Base-by-base conservation (phyloP, 2,329 filamentous ascomycete genomes). In the Neonectria ditissima region DNA sequence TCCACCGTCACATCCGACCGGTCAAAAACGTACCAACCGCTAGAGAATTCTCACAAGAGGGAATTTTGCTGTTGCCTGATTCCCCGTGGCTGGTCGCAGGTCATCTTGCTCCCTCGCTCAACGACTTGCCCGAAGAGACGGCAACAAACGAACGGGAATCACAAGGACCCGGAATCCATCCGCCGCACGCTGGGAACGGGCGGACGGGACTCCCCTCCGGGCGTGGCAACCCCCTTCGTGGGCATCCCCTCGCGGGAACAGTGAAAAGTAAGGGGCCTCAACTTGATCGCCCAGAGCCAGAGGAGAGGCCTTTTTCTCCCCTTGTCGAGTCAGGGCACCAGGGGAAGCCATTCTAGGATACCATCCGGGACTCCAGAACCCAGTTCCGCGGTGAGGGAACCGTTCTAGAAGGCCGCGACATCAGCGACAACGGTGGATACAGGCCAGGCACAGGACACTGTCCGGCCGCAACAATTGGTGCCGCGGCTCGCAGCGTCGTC, bases 311-410 rank as follows among this genome's bases (percentile, higher is more conserved):
- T 47, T 63, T 45, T 56, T 18, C 39, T 39, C 61, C 47, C 54
- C 56, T 60, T 55, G 55, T 59, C 60, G 60, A 63, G 60, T 63
- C 60, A 63, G 60, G 44, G 43, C 53, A 20, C 53, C 50, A 57
- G 60, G 70, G 73, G 65, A 72, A 48, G 37, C 47, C 56, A 62
- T 65, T 60, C 64, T 60, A 65, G 71, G 61, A 57, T 56, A 68
- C 64, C 66, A 63, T 47, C 53, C 68, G 68, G 63, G 67, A 57
- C 65, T 56, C 56, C 52, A 65, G 37, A 66, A 61, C 67, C 71
- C 66, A 68, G 69, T 74, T 74, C 72, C 73, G 70, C 73, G 73
- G 69, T 58, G 48, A 67, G 54, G 70, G 73, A 75, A 75, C 65
- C 43, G 65, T 75, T 75, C 73, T 75, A 75, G 73, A 75, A 75